Conservation (phyloP, 176 grass and related monocot genomes). For the Zoysia japonica region DNA sequence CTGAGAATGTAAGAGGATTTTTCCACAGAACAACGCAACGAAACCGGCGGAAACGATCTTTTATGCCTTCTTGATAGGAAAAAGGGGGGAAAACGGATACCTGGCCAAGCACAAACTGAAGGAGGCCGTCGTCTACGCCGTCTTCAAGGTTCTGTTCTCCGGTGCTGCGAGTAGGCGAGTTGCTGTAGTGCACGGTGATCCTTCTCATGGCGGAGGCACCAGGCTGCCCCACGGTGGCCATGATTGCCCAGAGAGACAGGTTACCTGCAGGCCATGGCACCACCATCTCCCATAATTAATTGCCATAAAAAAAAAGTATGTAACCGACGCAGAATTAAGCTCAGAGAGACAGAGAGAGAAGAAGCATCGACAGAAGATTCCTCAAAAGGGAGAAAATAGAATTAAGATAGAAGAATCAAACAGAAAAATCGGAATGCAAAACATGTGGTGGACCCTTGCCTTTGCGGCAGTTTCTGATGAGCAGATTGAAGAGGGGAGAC, state of each 20-base stretch:
- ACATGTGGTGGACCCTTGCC: background rate
- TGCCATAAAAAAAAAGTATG: constrained; percentile 4
- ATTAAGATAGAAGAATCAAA: background rate
- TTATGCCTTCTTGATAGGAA: background rate
- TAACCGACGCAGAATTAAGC: background rate
- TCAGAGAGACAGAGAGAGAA: background rate
- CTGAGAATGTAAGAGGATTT: background rate
- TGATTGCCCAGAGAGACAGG: constrained; percentile 23
- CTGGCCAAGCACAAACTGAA: constrained; percentile 46
- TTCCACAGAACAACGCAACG: background rate
- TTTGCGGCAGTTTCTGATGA: background rate
- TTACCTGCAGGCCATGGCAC: constrained; percentile 47
- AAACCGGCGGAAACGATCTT: background rate
- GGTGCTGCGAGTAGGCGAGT: constrained; percentile 31
- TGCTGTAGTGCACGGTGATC: constrained; percentile 58
- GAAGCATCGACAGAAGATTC: background rate
- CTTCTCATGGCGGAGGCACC: constrained; percentile 37
- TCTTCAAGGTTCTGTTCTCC: constrained; percentile 34
- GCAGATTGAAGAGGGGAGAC: background rate
- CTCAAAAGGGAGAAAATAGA: background rate
- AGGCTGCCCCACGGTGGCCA: constrained; percentile 60
- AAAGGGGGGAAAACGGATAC: background rate
- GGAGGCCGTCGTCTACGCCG: constrained; percentile 16
- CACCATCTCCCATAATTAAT: constrained; percentile 20
- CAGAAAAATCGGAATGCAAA: background rate